Conservation (phyloP, 2,329 filamentous ascomycete species). For the Diaporthe amygdali region DNA sequence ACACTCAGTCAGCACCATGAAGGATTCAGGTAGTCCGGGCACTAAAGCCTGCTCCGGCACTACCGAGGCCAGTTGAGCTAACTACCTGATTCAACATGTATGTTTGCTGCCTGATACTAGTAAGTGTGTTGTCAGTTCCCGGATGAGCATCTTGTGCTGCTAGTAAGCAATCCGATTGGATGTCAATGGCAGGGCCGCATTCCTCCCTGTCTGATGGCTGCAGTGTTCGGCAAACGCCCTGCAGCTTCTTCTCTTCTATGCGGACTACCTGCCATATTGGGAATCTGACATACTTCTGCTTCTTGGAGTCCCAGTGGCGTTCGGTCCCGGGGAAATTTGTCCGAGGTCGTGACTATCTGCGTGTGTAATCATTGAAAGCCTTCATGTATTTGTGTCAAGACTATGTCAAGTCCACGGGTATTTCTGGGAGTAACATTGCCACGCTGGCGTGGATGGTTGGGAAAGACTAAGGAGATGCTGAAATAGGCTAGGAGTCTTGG, state of each 20-base stretch:
- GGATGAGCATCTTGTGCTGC: not conserved
- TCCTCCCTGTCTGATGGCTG: not conserved
- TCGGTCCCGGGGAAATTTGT: too few relatives aligned
- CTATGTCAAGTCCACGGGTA: fast-evolving
- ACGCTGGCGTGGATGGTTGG: not conserved
- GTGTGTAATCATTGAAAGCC: too few relatives aligned
- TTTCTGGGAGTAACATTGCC: too few relatives aligned
- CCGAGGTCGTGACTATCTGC: too few relatives aligned
- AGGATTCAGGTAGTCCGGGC: not conserved
- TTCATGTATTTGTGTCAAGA: not conserved
- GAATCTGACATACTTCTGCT: not conserved
- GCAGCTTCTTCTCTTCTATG: not conserved
- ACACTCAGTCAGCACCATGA: not conserved
- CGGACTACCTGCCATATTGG: not conserved
- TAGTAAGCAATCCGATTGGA: not conserved
- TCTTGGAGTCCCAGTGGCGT: not conserved
- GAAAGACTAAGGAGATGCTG: not conserved
- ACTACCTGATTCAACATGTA: too few relatives aligned
- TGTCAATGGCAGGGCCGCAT: not conserved
- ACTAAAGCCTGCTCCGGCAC: not conserved
- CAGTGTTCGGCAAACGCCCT: not conserved
- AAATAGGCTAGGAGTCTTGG: not conserved
- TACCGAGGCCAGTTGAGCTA: not conserved
- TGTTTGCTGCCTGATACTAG: not conserved
- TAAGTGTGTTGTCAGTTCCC: not conserved